Percentiles rank a stretch among this genome's conserved stretches.
phyloP scores from a whole-genome alignment of 768 basidiomycete species.

The Termitomyces sp. region DNA sequence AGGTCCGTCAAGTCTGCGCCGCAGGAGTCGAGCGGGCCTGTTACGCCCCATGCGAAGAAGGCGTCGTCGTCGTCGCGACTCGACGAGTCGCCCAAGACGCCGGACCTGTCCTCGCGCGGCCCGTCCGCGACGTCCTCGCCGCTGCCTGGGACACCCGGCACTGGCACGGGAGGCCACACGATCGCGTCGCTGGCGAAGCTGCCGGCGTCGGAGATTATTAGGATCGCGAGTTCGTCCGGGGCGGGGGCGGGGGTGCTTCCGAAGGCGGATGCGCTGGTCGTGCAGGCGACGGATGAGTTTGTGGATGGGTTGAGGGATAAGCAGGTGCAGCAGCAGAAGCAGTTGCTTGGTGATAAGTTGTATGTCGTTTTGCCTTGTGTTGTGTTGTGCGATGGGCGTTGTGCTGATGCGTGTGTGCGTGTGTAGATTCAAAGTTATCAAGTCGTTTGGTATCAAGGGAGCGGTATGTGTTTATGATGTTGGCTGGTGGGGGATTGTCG shows the following conservation, averaged over 20 bases:
- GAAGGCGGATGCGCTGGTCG: constrained; percentile 67
- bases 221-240: constrained; percentile 51
- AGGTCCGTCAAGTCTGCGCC: constrained; percentile 18
- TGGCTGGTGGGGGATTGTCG: neutral
- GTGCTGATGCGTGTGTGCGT: neutral
- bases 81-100: constrained; percentile 64
- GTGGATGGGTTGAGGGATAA: constrained; percentile 59
- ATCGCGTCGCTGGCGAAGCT: constrained; percentile 68
- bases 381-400: no score
- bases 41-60: constrained; percentile 64
- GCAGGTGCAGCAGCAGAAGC: constrained; percentile 63
- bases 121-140: constrained; percentile 73
- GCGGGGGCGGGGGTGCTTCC: constrained; percentile 43
- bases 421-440: constrained; percentile 53
- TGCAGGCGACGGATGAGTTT: constrained; percentile 70
- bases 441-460: constrained; percentile 78
- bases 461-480: constrained; percentile 43
- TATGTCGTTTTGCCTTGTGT: constrained; percentile 22
- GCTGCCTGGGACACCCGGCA: constrained; percentile 56
- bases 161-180: constrained; percentile 42
- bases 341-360: constrained; percentile 77
- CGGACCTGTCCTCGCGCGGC: constrained; percentile 72
- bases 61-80: constrained; percentile 18
- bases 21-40: constrained; percentile 23
- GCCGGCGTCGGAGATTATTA: constrained; percentile 73